phyloP scores from a whole-genome alignment of 805 yeast species.

The Candida maris region DNA sequence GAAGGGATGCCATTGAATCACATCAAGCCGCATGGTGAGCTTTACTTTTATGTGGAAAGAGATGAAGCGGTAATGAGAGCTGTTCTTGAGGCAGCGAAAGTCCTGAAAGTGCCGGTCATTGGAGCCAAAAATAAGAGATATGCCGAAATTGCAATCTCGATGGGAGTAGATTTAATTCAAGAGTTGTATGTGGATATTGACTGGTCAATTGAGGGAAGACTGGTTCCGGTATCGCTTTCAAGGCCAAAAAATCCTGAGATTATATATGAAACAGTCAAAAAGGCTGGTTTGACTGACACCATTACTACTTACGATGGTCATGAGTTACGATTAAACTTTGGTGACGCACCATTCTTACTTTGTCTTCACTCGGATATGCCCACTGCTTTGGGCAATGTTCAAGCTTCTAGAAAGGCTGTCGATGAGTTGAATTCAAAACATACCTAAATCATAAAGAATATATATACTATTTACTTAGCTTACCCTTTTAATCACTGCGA shows the following conservation, averaged over 20 bases:
- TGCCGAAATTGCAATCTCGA: constrained; percentile 27
- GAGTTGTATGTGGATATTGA: constrained; percentile 36
- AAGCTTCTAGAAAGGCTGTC: constrained; percentile 30
- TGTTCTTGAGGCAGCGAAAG: constrained; percentile 34
- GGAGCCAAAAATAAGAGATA: constrained; percentile 35
- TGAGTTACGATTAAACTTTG: constrained; percentile 27
- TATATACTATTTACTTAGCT: background rate
- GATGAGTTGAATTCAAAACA: constrained; percentile 22
- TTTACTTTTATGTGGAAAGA: constrained; percentile 35
- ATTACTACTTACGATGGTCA: constrained; percentile 24
- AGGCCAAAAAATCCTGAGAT: constrained; percentile 31
- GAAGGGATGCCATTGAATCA: constrained; percentile 33
- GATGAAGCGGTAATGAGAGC: constrained; percentile 36
- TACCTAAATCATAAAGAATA: background rate
- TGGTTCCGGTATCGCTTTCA: constrained; percentile 30
- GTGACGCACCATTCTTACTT: constrained; percentile 28
- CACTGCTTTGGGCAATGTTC: constrained; percentile 33
- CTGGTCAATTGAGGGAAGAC: constrained; percentile 30
- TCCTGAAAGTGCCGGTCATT: constrained; percentile 34
- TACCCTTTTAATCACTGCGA: constrained; percentile 51
- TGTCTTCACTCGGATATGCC: constrained; percentile 39
- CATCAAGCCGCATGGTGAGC: constrained; percentile 38
- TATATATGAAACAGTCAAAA: constrained; percentile 27
- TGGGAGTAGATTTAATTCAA: constrained; percentile 35
- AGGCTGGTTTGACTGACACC: constrained; percentile 27